Evolutionary conservation across 805 yeast genomes (phyloP), one percentile per base, ranked within the genome.

Genomic region (Saccharomycopsis sp.): DNA sequence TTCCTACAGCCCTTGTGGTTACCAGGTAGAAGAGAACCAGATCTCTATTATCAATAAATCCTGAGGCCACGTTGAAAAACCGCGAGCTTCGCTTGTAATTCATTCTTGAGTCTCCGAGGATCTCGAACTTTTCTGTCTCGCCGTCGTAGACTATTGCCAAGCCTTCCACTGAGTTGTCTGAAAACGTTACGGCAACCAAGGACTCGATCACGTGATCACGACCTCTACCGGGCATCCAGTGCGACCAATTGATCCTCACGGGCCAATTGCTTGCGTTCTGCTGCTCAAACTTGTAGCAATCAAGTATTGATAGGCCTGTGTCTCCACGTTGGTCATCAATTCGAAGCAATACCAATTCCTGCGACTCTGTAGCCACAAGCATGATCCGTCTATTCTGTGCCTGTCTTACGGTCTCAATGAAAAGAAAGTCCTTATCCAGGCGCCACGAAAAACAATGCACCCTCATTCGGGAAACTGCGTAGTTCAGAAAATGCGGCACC

Each of bases 381-480:
- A 58, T 44, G 17, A 29, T 12, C 9, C 38, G 38, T 5, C 38
- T 5, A 12, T 29, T 29, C 38, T 29, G 38, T 12, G 38, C 9
- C 38, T 7, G 38, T 12, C 12, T 29, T 29, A 29, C 38, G 38
- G 38, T 12, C 38, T 5, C 38, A 5, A 12, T 29, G 12, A 29
- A 44, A 3, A 44, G 9, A 8, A 12, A 8, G 22, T 44, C 49
- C 7, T 44, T 38, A 3, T 38, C 47, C 29, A 53, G 24, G 9
- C 49, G 50, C 61, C 61, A 58, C 2, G 50, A 20, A 49, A 58
- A 55, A 12, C 58, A 23, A 15, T 47, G 47, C 14, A 54, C 29
- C 22, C 52, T 38, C 7, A 8, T 44, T 5, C 22, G 19, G 49
- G 49, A 3, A 5, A 44, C 19, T 44, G 22, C 38, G 38, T 5